Evolutionary conservation across 495 filamentous ascomycete species (phyloP).

Genomic region (Aspergillus affinis): DNA sequence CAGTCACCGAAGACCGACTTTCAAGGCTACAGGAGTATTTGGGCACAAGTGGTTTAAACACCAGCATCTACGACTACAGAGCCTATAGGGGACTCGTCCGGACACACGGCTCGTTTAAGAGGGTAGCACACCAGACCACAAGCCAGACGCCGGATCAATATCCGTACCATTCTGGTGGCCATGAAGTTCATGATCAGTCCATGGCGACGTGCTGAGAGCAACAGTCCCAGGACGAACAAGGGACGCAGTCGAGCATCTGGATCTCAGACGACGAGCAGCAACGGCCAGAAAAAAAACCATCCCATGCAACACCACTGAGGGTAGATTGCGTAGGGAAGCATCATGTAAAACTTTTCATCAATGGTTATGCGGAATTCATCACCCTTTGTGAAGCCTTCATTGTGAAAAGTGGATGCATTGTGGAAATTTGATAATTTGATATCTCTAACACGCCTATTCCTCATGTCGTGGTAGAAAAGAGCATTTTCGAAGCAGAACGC

Average conservation of each 20-base stretch:
- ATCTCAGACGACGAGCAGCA: not conserved
- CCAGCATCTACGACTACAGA: not conserved
- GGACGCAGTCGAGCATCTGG: not conserved
- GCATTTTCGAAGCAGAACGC: slow-evolving; percentile 27
- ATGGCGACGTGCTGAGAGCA: not conserved
- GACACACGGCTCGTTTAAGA: not conserved
- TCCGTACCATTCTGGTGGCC: slow-evolving; percentile 5
- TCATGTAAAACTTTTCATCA: slow-evolving; percentile 41
- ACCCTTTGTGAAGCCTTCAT: slow-evolving; percentile 51
- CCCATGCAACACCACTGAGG: slow-evolving; percentile 5
- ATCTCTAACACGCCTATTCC: slow-evolving; percentile 48
- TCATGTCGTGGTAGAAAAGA: slow-evolving; percentile 44
- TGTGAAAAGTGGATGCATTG: slow-evolving; percentile 45
- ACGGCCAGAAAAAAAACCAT: slow-evolving; percentile 8
- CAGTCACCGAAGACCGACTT: too few species aligned
- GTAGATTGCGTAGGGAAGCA: slow-evolving; percentile 12
- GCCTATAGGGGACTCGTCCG: not conserved
- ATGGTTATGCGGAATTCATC: slow-evolving; percentile 52
- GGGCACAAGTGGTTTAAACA: not conserved
- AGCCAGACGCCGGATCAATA: not conserved
- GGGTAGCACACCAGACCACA: not conserved
- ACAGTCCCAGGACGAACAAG: not conserved
- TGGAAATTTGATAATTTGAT: slow-evolving; percentile 42
- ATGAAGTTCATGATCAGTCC: not conserved
- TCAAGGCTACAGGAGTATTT: not conserved